These are phyloP conservation scores for Eucalyptus globulus DNA, from an alignment of 345 rosid genomes.

Conservation along the genomic window DNA sequence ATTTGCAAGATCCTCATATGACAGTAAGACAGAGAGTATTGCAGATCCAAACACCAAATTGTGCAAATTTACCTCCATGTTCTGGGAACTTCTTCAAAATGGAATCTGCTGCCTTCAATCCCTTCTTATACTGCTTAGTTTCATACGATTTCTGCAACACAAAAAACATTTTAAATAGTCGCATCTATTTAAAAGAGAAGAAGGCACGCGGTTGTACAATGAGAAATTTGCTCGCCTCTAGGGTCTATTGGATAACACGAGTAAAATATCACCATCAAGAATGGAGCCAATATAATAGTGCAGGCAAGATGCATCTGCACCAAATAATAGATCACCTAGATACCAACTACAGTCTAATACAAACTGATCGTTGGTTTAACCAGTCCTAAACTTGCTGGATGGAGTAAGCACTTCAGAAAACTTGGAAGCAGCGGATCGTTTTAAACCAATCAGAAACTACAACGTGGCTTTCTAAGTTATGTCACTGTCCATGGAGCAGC, in stretches of 20 bases:
- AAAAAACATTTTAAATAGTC: neutral
- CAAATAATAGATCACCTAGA: neutral
- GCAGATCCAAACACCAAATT: neutral
- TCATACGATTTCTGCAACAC: slow-evolving; percentile 91
- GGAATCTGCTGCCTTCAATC: slow-evolving; percentile 97
- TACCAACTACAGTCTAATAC: neutral
- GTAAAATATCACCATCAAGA: neutral
- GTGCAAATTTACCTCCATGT: slow-evolving; percentile 70
- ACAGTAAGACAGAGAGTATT: neutral
- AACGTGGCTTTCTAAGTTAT: neutral
- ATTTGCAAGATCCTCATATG: neutral
- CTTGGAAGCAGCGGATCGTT: neutral
- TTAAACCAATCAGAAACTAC: neutral
- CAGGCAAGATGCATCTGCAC: neutral
- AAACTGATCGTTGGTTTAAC: neutral
- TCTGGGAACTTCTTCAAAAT: slow-evolving; percentile 96
- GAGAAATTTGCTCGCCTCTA: neutral
- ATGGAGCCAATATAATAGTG: neutral
- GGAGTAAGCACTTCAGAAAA: neutral
- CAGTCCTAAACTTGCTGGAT: neutral
- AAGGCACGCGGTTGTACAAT: neutral
- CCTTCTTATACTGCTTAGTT: slow-evolving; percentile 97
- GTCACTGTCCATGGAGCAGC: neutral
- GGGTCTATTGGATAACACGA: neutral
- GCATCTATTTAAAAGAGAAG: neutral